Base-by-base conservation (phyloP, 306 rosid genomes). In the Lathyrus sativus region DNA sequence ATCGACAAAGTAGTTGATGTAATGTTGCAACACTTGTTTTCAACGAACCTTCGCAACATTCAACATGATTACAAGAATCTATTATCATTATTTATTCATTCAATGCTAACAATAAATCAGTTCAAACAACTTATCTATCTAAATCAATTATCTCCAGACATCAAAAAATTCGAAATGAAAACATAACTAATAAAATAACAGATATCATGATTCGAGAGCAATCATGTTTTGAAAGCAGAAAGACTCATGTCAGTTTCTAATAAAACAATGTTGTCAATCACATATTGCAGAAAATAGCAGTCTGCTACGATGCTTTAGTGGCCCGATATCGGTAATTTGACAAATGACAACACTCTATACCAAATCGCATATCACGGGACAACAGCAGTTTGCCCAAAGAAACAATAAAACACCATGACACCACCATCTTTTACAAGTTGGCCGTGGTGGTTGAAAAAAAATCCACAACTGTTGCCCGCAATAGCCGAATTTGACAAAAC, bases 71-170 rank as follows among this genome's bases (percentile, higher is more conserved):
- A 38, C 15, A 61, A 9, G n/a, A 61, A 61, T 11, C 31, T 10
- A 11, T 38, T 29, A 38, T 61, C 49, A 38, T 38, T 35, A 3
- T 17, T 4, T 17, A 17, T 60, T 37, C n/a, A 60, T 60, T 17
- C 29, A 37, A 17, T 4, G 48, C 65, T 14, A 35, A 60, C 14
- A 62, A 6, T 38, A 62, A 39, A 62, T 18, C 11, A 11, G 33
- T 18, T 38, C 7, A 62, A 62, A 37, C 5, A 60, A 60, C 46
- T 60, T 15, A 18, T 60, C 28, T 18, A 60, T 60, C 46, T 38
- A 61, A 61, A 61, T 37, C 46, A 61, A 26, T 26, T 2, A 26
- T 10, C 10, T 61, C 31, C 48, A 17, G 14, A 14, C 2, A 37
- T 9, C 38, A 60, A 18, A n/a, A 9, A 31, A 58, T 13, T 33